Evolutionary conservation across 164 flowering plant genomes (phyloP), one percentile per base, ranked within the genome.

Genomic region (Litsea cubeba): DNA sequence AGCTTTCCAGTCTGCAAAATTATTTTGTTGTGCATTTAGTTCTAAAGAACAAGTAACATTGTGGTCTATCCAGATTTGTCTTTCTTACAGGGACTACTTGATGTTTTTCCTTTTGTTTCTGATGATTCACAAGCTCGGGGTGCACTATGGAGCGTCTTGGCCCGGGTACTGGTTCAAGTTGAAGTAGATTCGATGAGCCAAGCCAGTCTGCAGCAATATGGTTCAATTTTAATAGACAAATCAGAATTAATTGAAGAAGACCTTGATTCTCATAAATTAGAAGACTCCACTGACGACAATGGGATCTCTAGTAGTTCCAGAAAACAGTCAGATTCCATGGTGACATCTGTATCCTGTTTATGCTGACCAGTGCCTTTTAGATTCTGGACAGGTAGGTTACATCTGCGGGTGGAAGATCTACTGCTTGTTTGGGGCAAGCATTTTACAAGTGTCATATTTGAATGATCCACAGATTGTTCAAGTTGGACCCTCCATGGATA

Each of bases 91-190:
- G 93, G 95, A 73, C 85, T 96, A 51, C 79, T 94, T 62, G 92
- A 86, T 23, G 79, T 87, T 51, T 78, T 92, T 24, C 92, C 97
- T 62, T 83, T 85, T 72, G 85, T 90, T 74, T 91, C 94, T 8
- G 88, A 88, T 74, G 99, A 96, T 76, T 24, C 76, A 3, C 95
- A 92, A 81, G 99, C 95, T 71, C 73, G 85, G 60, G 83, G 77
- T 85, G 99, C 97, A 70, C 79, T 91, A 51, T 96, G 99, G 99
- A 91, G 90, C 76, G 73, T 86, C 51, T 64, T 92, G 67, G 88
- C 89, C 26, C 84, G 87, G 80, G 30, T 91, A 32, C 78, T 96
- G 49, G 64, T 72, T 70, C 82, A 62, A 72, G 84, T 89, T 73
- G 78, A 81, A 78, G 91, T 88, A 79, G 74, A 72, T 70, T 83